Conservation (phyloP, 805 yeast species). For the Zygoascus tannicola region DNA sequence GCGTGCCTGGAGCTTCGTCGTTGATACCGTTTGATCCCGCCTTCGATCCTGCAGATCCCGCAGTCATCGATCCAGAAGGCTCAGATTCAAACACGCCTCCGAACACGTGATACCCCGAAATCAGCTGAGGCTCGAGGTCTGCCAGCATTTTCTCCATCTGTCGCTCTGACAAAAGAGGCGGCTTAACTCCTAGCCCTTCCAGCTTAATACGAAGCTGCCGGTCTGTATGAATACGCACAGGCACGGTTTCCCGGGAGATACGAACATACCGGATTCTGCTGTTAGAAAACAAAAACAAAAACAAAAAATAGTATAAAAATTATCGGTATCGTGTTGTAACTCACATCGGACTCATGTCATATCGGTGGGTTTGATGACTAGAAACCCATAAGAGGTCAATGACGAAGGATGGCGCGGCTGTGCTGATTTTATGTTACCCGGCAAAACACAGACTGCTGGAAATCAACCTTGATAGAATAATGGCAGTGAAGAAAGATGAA, state of each 20-base stretch:
- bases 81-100: not conserved
- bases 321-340: no score
- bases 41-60: not conserved
- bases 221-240: conserved; percentile 8
- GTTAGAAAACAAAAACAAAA: no score
- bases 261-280: conserved; percentile 3
- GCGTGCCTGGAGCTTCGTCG: not conserved
- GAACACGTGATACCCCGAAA: not conserved
- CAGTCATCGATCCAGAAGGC: not conserved
- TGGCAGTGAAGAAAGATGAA: no score
- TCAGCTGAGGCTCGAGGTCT: conserved; percentile 3
- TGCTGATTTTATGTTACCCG: no score
- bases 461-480: no score
- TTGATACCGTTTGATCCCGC: conserved; percentile 2
- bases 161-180: conserved; percentile 2
- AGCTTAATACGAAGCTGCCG: conserved; percentile 6
- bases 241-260: conserved; percentile 1
- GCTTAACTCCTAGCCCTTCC: conserved; percentile 1
- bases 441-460: no score
- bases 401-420: no score
- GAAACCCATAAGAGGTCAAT: no score
- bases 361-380: no score
- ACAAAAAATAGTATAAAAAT: no score
- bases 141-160: conserved; percentile 3
- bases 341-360: no score